phyloP scores from a whole-genome alignment of 106 monocot species.

The Dendrobium nobile region DNA sequence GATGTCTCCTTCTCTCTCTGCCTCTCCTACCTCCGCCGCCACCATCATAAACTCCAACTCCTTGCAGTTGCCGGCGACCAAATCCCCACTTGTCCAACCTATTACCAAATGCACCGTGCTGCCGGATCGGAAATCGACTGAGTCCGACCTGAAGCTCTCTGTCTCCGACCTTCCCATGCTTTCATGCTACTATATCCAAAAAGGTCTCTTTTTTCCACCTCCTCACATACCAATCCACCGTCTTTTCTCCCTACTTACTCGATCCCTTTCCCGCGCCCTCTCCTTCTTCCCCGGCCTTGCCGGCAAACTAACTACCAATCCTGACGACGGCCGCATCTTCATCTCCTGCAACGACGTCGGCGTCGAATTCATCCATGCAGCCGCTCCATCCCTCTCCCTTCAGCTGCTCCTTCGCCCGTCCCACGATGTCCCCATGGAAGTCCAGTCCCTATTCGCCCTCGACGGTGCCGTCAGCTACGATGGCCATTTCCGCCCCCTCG shows the following conservation, averaged over 20 bases:
- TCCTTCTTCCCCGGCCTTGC: slow-evolving; percentile 66
- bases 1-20: neutral
- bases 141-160: slow-evolving; percentile 51
- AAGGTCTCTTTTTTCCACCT: slow-evolving; percentile 67
- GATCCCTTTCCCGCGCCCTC: slow-evolving; percentile 62
- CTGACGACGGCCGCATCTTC: slow-evolving; percentile 36
- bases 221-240: slow-evolving; percentile 21
- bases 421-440: slow-evolving; percentile 40
- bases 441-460: slow-evolving; percentile 55
- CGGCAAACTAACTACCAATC: slow-evolving; percentile 54
- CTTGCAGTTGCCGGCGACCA: neutral
- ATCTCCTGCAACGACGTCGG: slow-evolving; percentile 67
- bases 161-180: slow-evolving; percentile 92
- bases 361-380: slow-evolving; percentile 53
- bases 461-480: slow-evolving; percentile 56
- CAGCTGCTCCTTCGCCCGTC: slow-evolving; percentile 22
- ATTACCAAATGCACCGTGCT: slow-evolving; percentile 31
- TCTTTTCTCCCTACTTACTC: slow-evolving; percentile 36
- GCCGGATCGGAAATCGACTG: slow-evolving; percentile 37
- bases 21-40: neutral
- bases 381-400: slow-evolving; percentile 37
- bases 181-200: slow-evolving; percentile 92
- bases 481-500: slow-evolving; percentile 68
- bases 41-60: neutral
- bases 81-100: neutral